Evolutionary conservation across 345 rosid genomes (phyloP), one percentile per base, ranked within the genome.

Genomic region (Hevea brasiliensis): DNA sequence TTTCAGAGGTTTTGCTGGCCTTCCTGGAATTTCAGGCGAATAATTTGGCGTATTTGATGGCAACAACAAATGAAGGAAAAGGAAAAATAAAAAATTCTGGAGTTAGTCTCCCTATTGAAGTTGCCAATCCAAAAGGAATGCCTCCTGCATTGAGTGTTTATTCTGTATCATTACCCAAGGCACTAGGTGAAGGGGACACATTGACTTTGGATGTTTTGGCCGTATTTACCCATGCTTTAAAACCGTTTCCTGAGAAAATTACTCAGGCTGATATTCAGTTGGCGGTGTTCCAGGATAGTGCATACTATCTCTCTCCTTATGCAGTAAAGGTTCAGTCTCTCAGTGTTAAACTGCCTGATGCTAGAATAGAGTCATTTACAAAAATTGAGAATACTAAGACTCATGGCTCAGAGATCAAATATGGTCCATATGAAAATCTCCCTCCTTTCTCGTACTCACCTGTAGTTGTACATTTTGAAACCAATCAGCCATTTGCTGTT

Each of bases 221-320:
- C 37, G 91, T 85, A 9, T 91, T 87, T 67, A 86, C 92, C 42
- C 90, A 81, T 60, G 73, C 79, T 12, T 77, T 95, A 85, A 82
- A 67, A 70, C 96, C 97, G 0, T 84, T 91, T 84, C 99, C 99
- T 1, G 94, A 91, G 85, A 82, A 90, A 79, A 96, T 93, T 26
- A 84, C 79, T 23, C 99, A 96, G 84, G 89, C 88, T 72, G 97
- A 91, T 75, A 81, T 84, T 69, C 99, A 96, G 84, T 96, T 96
- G 68, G 91, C 93, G 40, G 75, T 93, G 77, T 89, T 83, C 75
- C 89, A 89, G 80, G 99, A 93, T 48, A 91, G 87, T 68, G 89
- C 93, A 2, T 68, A 89, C 74, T 93, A 78, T 79, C 89, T 96
- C 51, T 84, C 96, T 58, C 97, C 98, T 65, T 93, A 96, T 59